phyloP scores from a whole-genome alignment of 192 early-diverging fungal genomes.

The Kickxella alabastrina region DNA sequence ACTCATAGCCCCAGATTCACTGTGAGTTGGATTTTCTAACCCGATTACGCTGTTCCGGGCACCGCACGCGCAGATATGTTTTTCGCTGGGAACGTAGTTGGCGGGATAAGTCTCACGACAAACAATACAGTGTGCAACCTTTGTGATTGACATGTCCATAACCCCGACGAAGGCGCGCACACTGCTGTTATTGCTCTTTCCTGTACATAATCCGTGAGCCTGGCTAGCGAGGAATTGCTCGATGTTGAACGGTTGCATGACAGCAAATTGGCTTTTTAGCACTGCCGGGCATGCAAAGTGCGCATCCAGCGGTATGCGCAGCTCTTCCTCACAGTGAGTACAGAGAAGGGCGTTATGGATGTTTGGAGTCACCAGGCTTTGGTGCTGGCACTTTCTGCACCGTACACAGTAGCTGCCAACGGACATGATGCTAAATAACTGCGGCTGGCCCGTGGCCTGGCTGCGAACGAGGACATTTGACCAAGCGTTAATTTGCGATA shows the following conservation, averaged over 20 bases:
- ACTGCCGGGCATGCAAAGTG: slow-evolving; percentile 43
- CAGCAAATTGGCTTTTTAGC: slow-evolving; percentile 35
- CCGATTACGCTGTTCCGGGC: background rate
- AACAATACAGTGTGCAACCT: slow-evolving; percentile 7
- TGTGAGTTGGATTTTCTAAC: too few species aligned
- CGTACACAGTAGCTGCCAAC: slow-evolving; percentile 27
- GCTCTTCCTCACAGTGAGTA: slow-evolving; percentile 26
- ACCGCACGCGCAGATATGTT: slow-evolving; percentile 4
- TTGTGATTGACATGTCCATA: slow-evolving; percentile 17
- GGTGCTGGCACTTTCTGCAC: slow-evolving; percentile 36
- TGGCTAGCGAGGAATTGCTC: slow-evolving; percentile 32
- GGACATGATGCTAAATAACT: slow-evolving; percentile 19
- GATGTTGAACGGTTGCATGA: slow-evolving; percentile 35
- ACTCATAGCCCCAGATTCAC: too few species aligned
- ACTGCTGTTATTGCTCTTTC: background rate
- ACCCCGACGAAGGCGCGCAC: slow-evolving; percentile 31
- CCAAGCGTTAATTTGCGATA: slow-evolving; percentile 16
- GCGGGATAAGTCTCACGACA: slow-evolving; percentile 1
- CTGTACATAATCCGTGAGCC: slow-evolving; percentile 16
- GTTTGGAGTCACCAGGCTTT: slow-evolving; percentile 36
- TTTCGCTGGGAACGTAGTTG: background rate
- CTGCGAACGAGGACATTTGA: slow-evolving; percentile 13
- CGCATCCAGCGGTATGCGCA: slow-evolving; percentile 37
- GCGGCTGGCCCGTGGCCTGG: slow-evolving; percentile 3
- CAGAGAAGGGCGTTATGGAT: slow-evolving; percentile 28